phyloP scores from a whole-genome alignment of 1,139 yeast genomes.

The Schwanniomyces etchellsii region DNA sequence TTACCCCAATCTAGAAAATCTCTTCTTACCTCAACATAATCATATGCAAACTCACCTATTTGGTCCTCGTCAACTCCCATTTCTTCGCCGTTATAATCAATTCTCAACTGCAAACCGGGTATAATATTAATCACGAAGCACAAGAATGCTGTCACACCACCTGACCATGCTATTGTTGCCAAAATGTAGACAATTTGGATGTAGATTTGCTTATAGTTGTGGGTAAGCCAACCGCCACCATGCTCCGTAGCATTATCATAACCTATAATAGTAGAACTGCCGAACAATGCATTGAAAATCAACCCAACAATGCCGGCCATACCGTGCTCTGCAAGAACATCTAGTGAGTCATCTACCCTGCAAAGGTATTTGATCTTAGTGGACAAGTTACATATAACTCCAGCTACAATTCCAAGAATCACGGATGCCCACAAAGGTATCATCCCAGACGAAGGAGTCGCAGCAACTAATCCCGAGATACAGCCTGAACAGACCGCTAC shows the following conservation, averaged over 20 bases:
- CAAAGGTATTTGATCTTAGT: conserved; percentile 81
- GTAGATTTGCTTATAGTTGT: conserved; percentile 87
- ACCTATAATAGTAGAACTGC: conserved; percentile 82
- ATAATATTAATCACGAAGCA: conserved; percentile 70
- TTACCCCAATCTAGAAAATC: conserved; percentile 70
- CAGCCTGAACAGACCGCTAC: conserved; percentile 95
- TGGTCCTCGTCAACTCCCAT: conserved; percentile 94
- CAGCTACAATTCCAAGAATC: conserved; percentile 74
- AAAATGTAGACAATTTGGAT: conserved; percentile 79
- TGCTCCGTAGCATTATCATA: conserved; percentile 81
- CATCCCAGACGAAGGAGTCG: conserved; percentile 90
- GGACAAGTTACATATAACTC: conserved; percentile 81
- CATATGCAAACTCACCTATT: conserved; percentile 97
- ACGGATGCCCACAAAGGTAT: conserved; percentile 92
- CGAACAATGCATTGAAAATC: conserved; percentile 82
- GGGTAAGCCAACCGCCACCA: conserved; percentile 88
- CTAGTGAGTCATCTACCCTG: conserved; percentile 86
- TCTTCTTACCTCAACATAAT: conserved; percentile 93
- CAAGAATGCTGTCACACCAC: conserved; percentile 70
- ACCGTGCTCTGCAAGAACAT: conserved; percentile 97
- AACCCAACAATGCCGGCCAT: conserved; percentile 91
- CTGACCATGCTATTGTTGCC: conserved; percentile 73
- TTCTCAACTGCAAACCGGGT: conserved; percentile 80
- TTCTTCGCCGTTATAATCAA: conserved; percentile 80
- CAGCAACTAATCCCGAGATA: conserved; percentile 93